Conservation (phyloP, 768 basidiomycete species). For the Gymnopilus junonius region DNA sequence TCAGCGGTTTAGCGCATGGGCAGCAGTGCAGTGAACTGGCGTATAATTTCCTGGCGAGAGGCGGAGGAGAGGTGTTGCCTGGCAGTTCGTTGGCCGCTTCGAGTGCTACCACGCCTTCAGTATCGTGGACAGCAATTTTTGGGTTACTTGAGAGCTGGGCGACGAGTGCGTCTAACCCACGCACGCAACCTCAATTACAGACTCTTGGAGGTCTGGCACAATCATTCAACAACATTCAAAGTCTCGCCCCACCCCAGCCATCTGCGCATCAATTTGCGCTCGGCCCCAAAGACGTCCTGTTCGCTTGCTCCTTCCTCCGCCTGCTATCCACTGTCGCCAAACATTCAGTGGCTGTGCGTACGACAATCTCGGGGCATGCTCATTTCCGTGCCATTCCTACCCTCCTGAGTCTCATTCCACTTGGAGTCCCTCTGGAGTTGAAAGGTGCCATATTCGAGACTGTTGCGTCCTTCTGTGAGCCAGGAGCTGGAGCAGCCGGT, state of each 20-base stretch:
- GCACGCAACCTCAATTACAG: conserved; percentile 48
- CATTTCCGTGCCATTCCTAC: conserved; percentile 85
- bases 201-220: conserved; percentile 34
- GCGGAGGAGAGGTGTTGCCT: conserved; percentile 70
- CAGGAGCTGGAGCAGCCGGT: conserved; percentile 73
- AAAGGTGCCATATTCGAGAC: conserved; percentile 87
- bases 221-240: conserved; percentile 35
- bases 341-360: conserved; percentile 77
- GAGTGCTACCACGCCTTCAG: conserved; percentile 54
- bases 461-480: conserved; percentile 80
- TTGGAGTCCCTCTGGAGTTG: conserved; percentile 86
- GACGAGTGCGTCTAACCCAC: conserved; percentile 50
- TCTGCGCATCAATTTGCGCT: conserved; percentile 53
- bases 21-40: conserved; percentile 85
- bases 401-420: conserved; percentile 75
- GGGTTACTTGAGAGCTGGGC: conserved; percentile 78
- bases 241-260: conserved; percentile 42
- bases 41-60: conserved; percentile 86
- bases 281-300: conserved; percentile 72
- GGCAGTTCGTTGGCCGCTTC: conserved; percentile 59
- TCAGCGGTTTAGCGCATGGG: conserved; percentile 81
- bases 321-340: conserved; percentile 78
- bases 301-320: conserved; percentile 81
- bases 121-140: conserved; percentile 84
- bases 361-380: conserved; percentile 74